phyloP scores from a whole-genome alignment of 345 rosid species.

The Chamaenerion angustifolium region DNA sequence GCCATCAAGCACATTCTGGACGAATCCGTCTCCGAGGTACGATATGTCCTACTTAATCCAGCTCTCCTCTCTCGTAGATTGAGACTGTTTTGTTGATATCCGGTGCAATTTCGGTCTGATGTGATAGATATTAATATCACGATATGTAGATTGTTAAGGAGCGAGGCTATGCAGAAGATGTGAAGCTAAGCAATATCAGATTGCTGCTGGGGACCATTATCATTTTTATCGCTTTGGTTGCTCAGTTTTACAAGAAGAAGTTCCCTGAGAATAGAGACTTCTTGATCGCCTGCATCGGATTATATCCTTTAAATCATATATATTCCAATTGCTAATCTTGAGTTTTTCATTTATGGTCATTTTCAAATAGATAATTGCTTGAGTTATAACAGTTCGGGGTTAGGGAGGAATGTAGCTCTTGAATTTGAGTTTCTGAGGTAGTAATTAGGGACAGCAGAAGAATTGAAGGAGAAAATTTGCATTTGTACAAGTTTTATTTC shows the following conservation, averaged over 20 bases:
- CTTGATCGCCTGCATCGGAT: constrained; percentile 71
- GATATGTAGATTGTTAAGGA: constrained; percentile 50
- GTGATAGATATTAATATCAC: background rate
- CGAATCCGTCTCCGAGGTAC: constrained; percentile 82
- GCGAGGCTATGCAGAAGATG: constrained; percentile 78
- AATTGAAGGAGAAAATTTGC: too few species aligned
- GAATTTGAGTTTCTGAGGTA: too few species aligned
- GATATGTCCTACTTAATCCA: background rate
- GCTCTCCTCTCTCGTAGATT: constrained; percentile 5
- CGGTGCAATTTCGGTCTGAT: background rate
- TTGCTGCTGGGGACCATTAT: constrained; percentile 56
- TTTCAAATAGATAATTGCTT: too few species aligned
- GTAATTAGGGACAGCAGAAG: too few species aligned
- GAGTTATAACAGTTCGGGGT: too few species aligned
- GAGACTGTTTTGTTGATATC: background rate
- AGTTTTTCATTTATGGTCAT: background rate
- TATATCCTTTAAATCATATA: constrained; percentile 50
- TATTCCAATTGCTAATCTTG: too few species aligned
- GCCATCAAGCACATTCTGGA: constrained; percentile 92
- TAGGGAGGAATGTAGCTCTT: too few species aligned
- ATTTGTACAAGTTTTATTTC: too few species aligned
- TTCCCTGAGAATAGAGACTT: constrained; percentile 86
- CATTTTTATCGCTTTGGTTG: constrained; percentile 67
- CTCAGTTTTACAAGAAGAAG: constrained; percentile 98
- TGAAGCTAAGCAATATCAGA: constrained; percentile 68